Conservation (phyloP, 208 protist species). For the Leishmania amazonensis region DNA sequence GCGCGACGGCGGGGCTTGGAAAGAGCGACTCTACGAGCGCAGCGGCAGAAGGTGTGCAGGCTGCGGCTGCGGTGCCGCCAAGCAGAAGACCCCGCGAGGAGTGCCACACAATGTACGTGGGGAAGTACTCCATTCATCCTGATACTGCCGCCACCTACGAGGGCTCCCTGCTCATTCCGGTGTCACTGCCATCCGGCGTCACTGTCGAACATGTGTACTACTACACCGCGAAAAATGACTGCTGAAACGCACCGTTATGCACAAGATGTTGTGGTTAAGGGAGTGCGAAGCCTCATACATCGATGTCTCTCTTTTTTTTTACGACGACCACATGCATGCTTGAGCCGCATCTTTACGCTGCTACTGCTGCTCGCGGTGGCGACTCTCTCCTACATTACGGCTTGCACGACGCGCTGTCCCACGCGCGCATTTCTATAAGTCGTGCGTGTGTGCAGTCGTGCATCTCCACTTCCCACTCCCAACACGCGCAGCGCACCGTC, state of each 20-base stretch:
- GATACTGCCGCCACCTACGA: conserved; percentile 14
- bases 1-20: neutral
- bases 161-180: conserved; percentile 11
- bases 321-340: neutral
- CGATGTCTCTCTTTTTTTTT: neutral
- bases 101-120: conserved; percentile 34
- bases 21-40: neutral
- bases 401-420: neutral
- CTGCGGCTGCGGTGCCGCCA: neutral
- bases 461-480: neutral
- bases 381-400: neutral
- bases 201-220: conserved; percentile 22
- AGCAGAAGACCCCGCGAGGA: neutral
- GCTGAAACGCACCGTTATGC: neutral
- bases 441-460: neutral
- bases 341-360: neutral
- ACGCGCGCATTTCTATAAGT: neutral
- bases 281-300: neutral
- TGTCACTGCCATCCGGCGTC: conserved; percentile 16
- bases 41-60: neutral
- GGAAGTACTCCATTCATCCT: conserved; percentile 32
- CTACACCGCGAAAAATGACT: conserved; percentile 14
- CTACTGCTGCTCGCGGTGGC: neutral
- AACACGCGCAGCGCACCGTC: neutral
- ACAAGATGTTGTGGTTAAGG: neutral